These are phyloP conservation scores for Apocynum venetum DNA, from an alignment of 257 asterid genomes.

Conservation along the genomic window DNA sequence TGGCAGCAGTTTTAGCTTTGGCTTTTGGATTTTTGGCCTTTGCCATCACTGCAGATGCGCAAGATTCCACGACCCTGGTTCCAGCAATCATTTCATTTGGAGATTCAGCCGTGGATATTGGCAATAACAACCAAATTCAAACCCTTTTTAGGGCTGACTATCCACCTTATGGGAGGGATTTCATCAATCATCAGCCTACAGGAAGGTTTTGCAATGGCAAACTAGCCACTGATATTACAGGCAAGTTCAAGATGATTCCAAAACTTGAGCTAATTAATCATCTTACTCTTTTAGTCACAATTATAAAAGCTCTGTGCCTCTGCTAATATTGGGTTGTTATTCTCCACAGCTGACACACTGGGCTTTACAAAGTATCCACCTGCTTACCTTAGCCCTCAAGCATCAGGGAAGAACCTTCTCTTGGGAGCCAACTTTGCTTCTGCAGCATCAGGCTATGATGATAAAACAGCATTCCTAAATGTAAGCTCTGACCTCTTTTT, in stretches of 20 bases:
- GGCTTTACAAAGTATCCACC: conserved; percentile 72
- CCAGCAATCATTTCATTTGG: conserved; percentile 89
- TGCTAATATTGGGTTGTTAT: not conserved
- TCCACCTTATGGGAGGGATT: conserved; percentile 91
- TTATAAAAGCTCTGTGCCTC: not conserved
- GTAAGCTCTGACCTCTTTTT: conserved; percentile 25
- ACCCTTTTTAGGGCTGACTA: conserved; percentile 71
- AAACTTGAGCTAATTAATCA: not conserved
- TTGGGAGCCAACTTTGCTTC: conserved; percentile 89
- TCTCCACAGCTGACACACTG: conserved; percentile 63
- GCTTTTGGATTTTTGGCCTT: conserved; percentile 24
- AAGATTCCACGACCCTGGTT: conserved; percentile 39
- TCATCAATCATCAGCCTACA: conserved; percentile 51
- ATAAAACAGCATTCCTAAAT: conserved; percentile 56
- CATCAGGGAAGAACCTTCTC: conserved; percentile 76
- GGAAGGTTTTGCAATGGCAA: conserved; percentile 94
- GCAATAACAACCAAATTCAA: conserved; percentile 67
- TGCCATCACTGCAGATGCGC: conserved; percentile 35
- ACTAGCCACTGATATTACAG: conserved; percentile 86
- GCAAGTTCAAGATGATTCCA: conserved; percentile 26
- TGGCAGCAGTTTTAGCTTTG: conserved; percentile 12
- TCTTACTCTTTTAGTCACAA: too few species aligned
- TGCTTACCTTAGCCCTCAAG: conserved; percentile 92
- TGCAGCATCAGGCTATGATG: conserved; percentile 93
- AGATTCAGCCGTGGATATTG: conserved; percentile 74